Percentiles rank a stretch among this genome's conserved stretches.
Conservation (phyloP, 1,139 yeast genomes). For the Zygosaccharomyces pseudobailii region DNA sequence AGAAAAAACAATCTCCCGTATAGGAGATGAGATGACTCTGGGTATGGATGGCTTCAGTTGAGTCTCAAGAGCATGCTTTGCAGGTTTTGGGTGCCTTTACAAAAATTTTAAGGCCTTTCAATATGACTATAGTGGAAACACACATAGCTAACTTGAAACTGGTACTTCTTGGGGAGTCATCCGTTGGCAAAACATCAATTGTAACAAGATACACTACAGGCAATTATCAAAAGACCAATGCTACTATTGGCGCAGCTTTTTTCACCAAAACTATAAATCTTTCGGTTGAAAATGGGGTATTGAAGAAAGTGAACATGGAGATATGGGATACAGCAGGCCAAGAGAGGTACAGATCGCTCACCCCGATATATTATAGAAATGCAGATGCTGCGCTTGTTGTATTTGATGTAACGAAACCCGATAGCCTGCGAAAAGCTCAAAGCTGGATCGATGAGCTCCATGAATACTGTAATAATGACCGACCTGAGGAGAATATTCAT, state of each 20-base stretch:
- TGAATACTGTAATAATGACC: conserved; percentile 68
- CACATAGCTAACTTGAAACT: conserved; percentile 53
- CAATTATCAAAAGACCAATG: conserved; percentile 86
- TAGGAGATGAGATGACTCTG: not conserved
- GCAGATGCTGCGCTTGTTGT: conserved; percentile 80
- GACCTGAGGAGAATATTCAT: conserved; percentile 47
- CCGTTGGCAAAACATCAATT: conserved; percentile 88
- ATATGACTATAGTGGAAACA: conserved; percentile 2
- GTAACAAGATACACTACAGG: conserved; percentile 90
- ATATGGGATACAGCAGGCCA: conserved; percentile 92
- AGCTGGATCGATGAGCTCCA: conserved; percentile 93
- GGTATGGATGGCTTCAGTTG: not conserved
- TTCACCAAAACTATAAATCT: conserved; percentile 75
- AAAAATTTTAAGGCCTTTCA: not conserved
- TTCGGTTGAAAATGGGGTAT: conserved; percentile 37
- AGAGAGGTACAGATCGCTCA: conserved; percentile 71
- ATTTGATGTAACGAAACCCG: conserved; percentile 57
- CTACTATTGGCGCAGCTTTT: conserved; percentile 97
- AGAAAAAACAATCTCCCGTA: too few species aligned
- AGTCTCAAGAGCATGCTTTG: too few species aligned
- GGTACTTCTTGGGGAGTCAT: conserved; percentile 88
- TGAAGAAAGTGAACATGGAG: conserved; percentile 66
- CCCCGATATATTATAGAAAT: conserved; percentile 83
- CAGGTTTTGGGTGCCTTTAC: too few species aligned
- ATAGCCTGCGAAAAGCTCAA: conserved; percentile 82